These are phyloP conservation scores for Neurospora sp. DNA, from an alignment of 495 filamentous ascomycete species.

Conservation along the genomic window DNA sequence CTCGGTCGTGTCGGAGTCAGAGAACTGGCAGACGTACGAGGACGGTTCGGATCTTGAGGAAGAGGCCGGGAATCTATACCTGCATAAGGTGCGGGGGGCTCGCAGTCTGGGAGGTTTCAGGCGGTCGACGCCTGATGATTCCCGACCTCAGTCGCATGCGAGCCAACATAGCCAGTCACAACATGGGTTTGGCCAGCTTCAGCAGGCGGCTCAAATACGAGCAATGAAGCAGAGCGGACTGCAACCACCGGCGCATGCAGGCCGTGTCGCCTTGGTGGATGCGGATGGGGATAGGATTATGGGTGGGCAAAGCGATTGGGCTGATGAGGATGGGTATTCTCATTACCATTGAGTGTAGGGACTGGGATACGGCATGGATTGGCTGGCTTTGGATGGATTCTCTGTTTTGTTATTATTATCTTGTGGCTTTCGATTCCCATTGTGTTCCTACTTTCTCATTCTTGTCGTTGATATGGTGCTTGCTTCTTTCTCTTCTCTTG, in stretches of 20 bases:
- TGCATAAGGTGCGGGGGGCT: conserved; percentile 61
- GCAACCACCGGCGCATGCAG: conserved; percentile 22
- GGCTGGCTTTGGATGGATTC: neutral
- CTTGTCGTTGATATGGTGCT: neutral
- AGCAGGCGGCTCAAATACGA: neutral
- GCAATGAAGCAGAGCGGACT: conserved; percentile 33
- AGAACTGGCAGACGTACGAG: conserved; percentile 95
- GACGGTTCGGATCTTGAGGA: conserved; percentile 64
- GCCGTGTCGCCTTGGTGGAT: conserved; percentile 27
- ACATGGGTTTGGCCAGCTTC: neutral
- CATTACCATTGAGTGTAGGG: neutral
- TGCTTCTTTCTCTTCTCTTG: neutral
- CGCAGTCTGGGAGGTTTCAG: conserved; percentile 28
- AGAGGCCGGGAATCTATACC: conserved; percentile 66
- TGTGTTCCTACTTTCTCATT: neutral
- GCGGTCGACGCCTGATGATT: conserved; percentile 38
- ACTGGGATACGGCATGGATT: neutral
- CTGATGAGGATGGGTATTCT: conserved; percentile 43
- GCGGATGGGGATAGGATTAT: conserved; percentile 39
- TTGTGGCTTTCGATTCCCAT: neutral
- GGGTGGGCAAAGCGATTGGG: conserved; percentile 44
- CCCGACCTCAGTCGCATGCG: conserved; percentile 4
- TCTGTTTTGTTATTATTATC: neutral
- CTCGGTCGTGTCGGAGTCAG: conserved; percentile 64
- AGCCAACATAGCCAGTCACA: conserved; percentile 2